Evolutionary conservation across 345 rosid genomes (phyloP).

Genomic region (Lepidium aucheri): DNA sequence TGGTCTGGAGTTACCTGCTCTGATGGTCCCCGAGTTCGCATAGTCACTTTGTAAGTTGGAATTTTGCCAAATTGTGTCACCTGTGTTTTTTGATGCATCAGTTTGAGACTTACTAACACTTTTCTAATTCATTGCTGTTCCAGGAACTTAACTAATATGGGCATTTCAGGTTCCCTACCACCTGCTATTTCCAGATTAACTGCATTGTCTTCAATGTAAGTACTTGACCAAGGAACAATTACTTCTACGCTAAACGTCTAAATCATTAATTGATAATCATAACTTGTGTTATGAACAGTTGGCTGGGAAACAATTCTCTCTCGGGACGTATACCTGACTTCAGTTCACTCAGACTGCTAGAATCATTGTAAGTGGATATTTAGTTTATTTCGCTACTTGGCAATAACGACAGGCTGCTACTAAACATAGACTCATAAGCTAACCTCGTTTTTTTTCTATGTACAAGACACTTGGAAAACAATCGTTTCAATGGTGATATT

Average conservation of each 20-base stretch:
- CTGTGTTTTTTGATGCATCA: not conserved
- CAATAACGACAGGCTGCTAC: not conserved
- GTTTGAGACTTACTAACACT: slow-evolving; percentile 7
- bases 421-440: not conserved
- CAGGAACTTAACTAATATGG: slow-evolving; percentile 77
- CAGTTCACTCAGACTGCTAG: slow-evolving; percentile 42
- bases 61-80: not conserved
- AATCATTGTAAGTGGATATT: slow-evolving; percentile 47
- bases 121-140: slow-evolving; percentile 10
- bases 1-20: slow-evolving; percentile 87
- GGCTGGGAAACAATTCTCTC: slow-evolving; percentile 68
- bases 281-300: slow-evolving; percentile 37
- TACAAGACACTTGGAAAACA: slow-evolving; percentile 77
- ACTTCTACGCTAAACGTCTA: not conserved
- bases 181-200: slow-evolving; percentile 52
- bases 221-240: slow-evolving; percentile 3
- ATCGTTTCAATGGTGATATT: slow-evolving; percentile 52
- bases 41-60: slow-evolving; percentile 61
- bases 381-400: not conserved
- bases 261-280: slow-evolving; percentile 1
- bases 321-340: slow-evolving; percentile 72
- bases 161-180: slow-evolving; percentile 61
- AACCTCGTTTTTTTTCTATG: not conserved
- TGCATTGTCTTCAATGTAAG: slow-evolving; percentile 73
- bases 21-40: slow-evolving; percentile 55